A percentile compares a stretch with the other conserved stretches of the same genome.
Conservation (phyloP, 106 monocot species). For the Phalaenopsis equestris region DNA sequence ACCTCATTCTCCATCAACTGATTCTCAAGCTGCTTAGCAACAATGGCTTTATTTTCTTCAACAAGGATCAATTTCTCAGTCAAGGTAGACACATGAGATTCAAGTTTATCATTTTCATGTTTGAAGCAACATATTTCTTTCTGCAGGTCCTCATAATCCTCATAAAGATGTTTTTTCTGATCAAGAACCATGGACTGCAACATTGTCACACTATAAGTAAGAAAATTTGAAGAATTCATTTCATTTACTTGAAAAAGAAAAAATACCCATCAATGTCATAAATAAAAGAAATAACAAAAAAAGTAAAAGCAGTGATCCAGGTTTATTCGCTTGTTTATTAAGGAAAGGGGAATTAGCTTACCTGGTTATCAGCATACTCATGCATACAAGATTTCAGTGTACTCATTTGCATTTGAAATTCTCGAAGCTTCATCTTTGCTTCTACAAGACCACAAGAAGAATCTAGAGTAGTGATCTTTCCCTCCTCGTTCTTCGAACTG, state of each 20-base stretch:
- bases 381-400: slow-evolving; percentile 18
- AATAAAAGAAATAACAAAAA: slow-evolving; percentile 12
- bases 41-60: slow-evolving; percentile 85
- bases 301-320: slow-evolving; percentile 23
- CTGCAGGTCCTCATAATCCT: slow-evolving; percentile 31
- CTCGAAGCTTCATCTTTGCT: slow-evolving; percentile 26
- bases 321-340: slow-evolving; percentile 37
- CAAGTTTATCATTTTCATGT: slow-evolving; percentile 35
- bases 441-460: slow-evolving; percentile 23
- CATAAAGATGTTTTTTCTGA: slow-evolving; percentile 24
- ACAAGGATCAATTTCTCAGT: slow-evolving; percentile 60
- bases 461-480: slow-evolving; percentile 9
- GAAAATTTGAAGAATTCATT: neutral
- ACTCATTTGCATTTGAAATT: slow-evolving; percentile 26
- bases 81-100: slow-evolving; percentile 28
- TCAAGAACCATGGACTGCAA: slow-evolving; percentile 26
- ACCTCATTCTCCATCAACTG: neutral
- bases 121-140: slow-evolving; percentile 30
- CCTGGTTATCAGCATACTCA: slow-evolving; percentile 25
- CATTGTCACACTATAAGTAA: neutral
- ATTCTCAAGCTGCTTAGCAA: slow-evolving; percentile 54
- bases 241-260: neutral
- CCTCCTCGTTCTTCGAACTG: slow-evolving; percentile 26
- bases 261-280: neutral
- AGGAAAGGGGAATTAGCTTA: slow-evolving; percentile 27